Percentiles rank a stretch among this genome's conserved stretches.
Evolutionary conservation across 2,329 filamentous ascomycete genomes (phyloP).

Genomic region (Diaporthe longicolla): DNA sequence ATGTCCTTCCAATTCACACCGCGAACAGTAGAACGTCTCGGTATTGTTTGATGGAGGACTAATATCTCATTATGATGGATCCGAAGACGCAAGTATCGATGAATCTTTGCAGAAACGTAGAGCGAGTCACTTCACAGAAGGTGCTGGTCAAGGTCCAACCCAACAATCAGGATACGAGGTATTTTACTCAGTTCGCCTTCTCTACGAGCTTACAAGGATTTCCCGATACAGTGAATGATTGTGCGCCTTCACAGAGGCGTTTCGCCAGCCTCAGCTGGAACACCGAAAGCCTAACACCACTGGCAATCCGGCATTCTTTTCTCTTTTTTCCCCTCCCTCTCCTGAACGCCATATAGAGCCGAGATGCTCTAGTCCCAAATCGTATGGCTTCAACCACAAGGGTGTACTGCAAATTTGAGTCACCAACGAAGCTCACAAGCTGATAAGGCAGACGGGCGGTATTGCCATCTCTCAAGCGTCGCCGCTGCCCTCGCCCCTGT

Average conservation of each 20-base stretch:
- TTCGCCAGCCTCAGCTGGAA: too few relatives aligned
- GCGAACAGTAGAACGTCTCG: background rate
- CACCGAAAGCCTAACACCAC: background rate
- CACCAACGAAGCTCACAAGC: background rate
- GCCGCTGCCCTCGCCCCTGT: background rate
- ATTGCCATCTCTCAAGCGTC: background rate
- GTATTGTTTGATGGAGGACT: too few relatives aligned
- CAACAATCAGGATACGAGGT: background rate
- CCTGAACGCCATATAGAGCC: too few relatives aligned
- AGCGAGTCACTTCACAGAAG: background rate
- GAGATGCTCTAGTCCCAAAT: background rate
- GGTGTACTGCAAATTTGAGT: background rate
- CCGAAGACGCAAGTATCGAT: background rate
- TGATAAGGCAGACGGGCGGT: fast-evolving
- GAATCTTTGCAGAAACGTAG: background rate
- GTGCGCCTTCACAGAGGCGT: too few relatives aligned
- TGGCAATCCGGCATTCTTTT: background rate
- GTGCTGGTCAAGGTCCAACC: background rate
- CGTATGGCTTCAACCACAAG: background rate
- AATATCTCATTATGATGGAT: background rate
- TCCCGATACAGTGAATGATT: too few relatives aligned
- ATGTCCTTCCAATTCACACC: background rate
- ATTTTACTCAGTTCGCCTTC: background rate
- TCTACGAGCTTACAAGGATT: background rate
- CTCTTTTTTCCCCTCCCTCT: background rate